Evolutionary conservation across 345 rosid genomes (phyloP), one percentile per base, ranked within the genome.

Genomic region (Salix exigua): DNA sequence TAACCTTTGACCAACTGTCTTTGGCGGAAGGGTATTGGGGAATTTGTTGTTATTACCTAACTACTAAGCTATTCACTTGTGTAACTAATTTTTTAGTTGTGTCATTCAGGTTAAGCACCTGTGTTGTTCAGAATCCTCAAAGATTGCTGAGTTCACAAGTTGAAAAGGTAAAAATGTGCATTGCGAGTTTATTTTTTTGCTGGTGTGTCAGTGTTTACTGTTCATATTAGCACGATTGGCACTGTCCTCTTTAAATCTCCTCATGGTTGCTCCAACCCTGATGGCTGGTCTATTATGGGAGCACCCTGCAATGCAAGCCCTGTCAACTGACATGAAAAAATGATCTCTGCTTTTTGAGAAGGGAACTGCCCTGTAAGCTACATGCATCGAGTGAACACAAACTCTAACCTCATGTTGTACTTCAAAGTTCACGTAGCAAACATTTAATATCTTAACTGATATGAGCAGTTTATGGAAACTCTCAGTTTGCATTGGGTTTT

Each of bases 141-240:
- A 84, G 86, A 71, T 16, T 82, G 81, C 88, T 72, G 76, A 85
- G 37, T 72, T 78, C 89, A 18, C 88, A 87, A 79, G 81, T 87
- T 71, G 86, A 89, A 70, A 89, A 91, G 97, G 99, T 95, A 87
- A 84, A 69, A 18, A 51, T 18, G 58, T 7, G n/a, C 6, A 10
- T 0, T 65, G 33, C 12, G 9, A 33, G 33, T 63, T 2, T 73
- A 18, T 26, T 17, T 19, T 31, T 4, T 12, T 13, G 48, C 35
- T 74, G 31, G 46, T 44, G 48, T 40, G 31, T 73, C 11, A 1
- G 26, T 1, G 50, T 40, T 53, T 7, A 73, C n/a, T 23, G 44
- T 73, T 61, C 63, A 23, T 25, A 25, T 51, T 21, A 16, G 60
- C 21, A 48, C 65, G 55, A 66, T 31, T 35, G 50, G 48, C 25